Conservation (phyloP, 352 stramenopile species). For the Pythium graminicola region DNA sequence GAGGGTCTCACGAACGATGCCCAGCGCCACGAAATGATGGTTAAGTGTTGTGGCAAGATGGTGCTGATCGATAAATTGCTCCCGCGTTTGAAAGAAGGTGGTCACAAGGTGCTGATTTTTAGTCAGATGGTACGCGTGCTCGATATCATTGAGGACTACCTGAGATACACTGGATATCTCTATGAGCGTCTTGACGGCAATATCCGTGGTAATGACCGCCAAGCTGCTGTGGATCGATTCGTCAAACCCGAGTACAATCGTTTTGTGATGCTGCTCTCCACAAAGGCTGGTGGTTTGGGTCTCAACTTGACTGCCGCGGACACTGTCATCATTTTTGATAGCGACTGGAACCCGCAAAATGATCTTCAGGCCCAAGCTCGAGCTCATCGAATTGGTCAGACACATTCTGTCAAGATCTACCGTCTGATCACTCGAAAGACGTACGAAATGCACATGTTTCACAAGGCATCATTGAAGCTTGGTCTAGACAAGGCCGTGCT, state of each 20-base stretch:
- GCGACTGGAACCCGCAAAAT: constrained; percentile 97
- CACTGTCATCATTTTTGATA: constrained; percentile 98
- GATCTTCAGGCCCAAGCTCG: constrained; percentile 93
- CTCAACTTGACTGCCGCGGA: constrained; percentile 92
- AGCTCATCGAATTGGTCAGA: constrained; percentile 89
- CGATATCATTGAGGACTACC: constrained; percentile 99
- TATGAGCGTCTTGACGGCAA: constrained; percentile 98
- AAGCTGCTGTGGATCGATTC: constrained; percentile 82
- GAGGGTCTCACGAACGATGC: constrained; percentile 67
- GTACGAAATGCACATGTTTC: constrained; percentile 95
- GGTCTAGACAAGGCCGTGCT: constrained; percentile 91
- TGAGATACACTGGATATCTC: constrained; percentile 87
- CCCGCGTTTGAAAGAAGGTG: constrained; percentile 93
- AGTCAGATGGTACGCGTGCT: constrained; percentile 99
- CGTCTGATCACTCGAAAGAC: constrained; percentile 87
- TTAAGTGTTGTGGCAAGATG: constrained; percentile 99
- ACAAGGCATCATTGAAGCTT: constrained; percentile 89
- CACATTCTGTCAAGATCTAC: constrained; percentile 88
- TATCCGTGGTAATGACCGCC: constrained; percentile 89
- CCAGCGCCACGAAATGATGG: constrained; percentile 90
- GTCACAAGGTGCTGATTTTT: constrained; percentile 99
- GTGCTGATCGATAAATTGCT: constrained; percentile 99
- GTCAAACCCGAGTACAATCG: constrained; percentile 88
- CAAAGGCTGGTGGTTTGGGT: constrained; percentile 93
- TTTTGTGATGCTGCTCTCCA: constrained; percentile 98